Base-by-base conservation (phyloP, 345 rosid genomes). In the Mangifera indica region DNA sequence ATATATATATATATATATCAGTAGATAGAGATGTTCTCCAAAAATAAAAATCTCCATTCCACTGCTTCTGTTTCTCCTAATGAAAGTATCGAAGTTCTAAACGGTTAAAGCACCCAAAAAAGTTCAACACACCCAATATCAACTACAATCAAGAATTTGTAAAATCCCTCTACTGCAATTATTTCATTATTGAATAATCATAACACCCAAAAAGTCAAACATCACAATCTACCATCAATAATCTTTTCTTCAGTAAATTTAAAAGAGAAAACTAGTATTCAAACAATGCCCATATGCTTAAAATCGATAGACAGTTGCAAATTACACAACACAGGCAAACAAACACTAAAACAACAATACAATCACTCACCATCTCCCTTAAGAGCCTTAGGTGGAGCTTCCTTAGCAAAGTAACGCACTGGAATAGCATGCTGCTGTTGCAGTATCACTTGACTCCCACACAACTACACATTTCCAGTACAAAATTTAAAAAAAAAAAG, bases 311-410 rank as follows among this genome's bases (percentile, higher is more conserved):
- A n/a, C 34, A 4, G 37, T 32, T n/a, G 4, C n/a, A 66, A 49
- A 32, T 8, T 12, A 37, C 29, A 21, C 6, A 5, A 37, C 10
- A 21, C 32, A 40, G 15, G 21, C 11, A 34, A 20, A 2, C 18
- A 32, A 51, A 37, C 63, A 49, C 37, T 17, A 25, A 26, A 12
- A 44, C 1, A 69, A 5, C 51, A 4, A 63, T 17, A 46, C 44
- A 75, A 32, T 37, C 24, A 84, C 96, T 32, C 74, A 95, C 98
- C 91, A 78, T 92, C 99, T 86, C 99, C 99, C 79, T 86, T 89
- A 25, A 85, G 87, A 6, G 84, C 77, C 12, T 83, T 53, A 60
- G 89, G 91, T 74, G 91, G 87, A 79, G 96, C 88, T 79, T 83
- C 91, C 72, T 87, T 88, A 21, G 97, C 90, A 56, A 81, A 95